Conservation (phyloP, 2,329 filamentous ascomycete genomes). For the Phialemoniopsis sp. region DNA sequence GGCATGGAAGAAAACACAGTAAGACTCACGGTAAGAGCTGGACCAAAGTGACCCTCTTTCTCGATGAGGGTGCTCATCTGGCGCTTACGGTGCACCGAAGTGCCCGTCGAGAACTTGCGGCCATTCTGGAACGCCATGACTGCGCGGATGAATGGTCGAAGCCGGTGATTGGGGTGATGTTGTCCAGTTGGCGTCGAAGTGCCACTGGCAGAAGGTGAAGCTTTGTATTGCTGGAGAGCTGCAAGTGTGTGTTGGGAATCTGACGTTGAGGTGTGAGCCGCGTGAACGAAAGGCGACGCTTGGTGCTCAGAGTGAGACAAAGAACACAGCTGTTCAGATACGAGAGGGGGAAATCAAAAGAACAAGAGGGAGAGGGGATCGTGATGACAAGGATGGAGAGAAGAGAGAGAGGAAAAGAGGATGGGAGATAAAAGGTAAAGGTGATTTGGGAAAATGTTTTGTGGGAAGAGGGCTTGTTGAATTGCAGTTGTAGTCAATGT, state of each 20-base stretch:
- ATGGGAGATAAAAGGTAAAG: not conserved
- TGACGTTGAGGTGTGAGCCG: too few species aligned
- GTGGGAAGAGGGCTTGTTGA: not conserved
- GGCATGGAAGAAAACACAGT: too few species aligned
- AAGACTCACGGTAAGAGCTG: conserved; percentile 37
- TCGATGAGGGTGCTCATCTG: conserved; percentile 40
- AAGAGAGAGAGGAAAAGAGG: not conserved
- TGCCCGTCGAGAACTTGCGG: conserved; percentile 38
- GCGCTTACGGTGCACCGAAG: conserved; percentile 39
- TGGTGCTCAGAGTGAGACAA: too few species aligned
- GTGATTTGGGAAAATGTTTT: not conserved
- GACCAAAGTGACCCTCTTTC: conserved; percentile 36
- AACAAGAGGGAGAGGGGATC: too few species aligned
- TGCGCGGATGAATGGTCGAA: conserved; percentile 10
- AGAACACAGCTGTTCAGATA: not conserved
- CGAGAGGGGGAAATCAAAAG: not conserved
- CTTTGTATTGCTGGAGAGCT: too few species aligned
- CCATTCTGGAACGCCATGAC: conserved; percentile 19
- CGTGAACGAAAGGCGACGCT: too few species aligned
- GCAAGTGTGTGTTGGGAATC: too few species aligned
- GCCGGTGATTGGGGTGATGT: not conserved
- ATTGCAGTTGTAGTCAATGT: not conserved
- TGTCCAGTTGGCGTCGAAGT: not conserved
- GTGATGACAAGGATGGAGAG: not conserved
- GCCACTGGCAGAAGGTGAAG: too few species aligned